Base-by-base conservation (phyloP, 139 green algal species). In the Astrephomene gubernaculifera region DNA sequence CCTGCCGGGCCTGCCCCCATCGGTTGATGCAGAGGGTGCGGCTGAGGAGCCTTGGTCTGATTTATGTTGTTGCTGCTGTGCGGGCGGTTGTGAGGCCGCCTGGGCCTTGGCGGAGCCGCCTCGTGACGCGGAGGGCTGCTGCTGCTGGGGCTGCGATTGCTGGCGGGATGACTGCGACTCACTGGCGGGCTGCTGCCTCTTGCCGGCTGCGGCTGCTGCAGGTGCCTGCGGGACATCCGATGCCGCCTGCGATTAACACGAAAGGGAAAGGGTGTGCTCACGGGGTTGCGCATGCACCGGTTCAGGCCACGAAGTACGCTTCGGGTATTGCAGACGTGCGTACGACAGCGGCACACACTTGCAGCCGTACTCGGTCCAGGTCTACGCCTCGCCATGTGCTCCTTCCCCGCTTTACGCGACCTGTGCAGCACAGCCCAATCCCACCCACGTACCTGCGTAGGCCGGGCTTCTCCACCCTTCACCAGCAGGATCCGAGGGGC, bases 381-480 rank as follows among this genome's bases (percentile, higher is more conserved):
- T 29, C 22, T n/a, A 29, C 29, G 61, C 61, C 49, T 12, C 49
- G 17, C 12, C 49, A 25, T 60, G 49, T 60, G 14, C 49, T 12
- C 45, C 22, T 7, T 35, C 2, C 35, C 65, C 33, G 45, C 33
- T 21, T 45, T 33, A 45, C 65, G 7, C 65, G 22, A 5, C 65
- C 65, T 72, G 31, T 25, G 45, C 49, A 72, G n/a, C n/a, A n/a
- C n/a, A n/a, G n/a, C n/a, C n/a, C n/a, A n/a, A n/a, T n/a, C n/a
- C n/a, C n/a, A n/a, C n/a, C n/a, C n/a, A n/a, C 71, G 0, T 36
- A 82, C 75, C 75, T 82, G 75, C 57, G 57, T 82, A 1, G 6
- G 17, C 3, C 75, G 57, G 29, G 75, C 71, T n/a, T 80, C 75
- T 3, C 75, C 75, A 1, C 75, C 75, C 75, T 82, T 82, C 19